phyloP scores from a whole-genome alignment of 179 eudicot species.

The Silene coronaria region DNA sequence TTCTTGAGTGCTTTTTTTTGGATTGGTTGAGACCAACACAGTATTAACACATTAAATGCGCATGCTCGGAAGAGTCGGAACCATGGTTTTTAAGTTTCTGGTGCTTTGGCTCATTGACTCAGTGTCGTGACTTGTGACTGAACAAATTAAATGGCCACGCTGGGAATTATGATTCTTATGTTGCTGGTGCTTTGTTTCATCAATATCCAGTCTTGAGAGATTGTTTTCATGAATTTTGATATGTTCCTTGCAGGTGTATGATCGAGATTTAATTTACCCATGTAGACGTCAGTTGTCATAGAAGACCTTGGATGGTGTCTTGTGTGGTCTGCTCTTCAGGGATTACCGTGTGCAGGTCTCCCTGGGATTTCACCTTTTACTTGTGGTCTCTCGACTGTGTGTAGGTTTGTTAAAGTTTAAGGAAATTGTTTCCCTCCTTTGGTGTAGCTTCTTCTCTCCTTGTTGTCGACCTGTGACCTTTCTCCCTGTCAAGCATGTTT shows the following conservation, averaged over 20 bases:
- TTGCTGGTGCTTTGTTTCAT: not conserved
- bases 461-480: not conserved
- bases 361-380: constrained; percentile 8
- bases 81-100: not conserved
- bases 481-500: not conserved
- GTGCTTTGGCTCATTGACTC: not conserved
- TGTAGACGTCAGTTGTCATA: constrained; percentile 9
- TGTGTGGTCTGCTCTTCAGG: constrained; percentile 5
- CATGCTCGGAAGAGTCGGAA: not conserved
- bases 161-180: not conserved
- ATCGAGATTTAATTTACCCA: constrained; percentile 9
- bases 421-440: constrained; percentile 8
- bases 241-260: constrained; percentile 13
- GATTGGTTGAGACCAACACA: not conserved
- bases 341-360: constrained; percentile 12
- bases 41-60: not conserved
- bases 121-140: not conserved
- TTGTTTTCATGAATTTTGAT: not conserved
- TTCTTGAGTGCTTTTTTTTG: no score
- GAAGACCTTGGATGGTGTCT: constrained; percentile 3
- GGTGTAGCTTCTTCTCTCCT: constrained; percentile 1
- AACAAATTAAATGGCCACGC: not conserved
- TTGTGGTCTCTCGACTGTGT: constrained; percentile 8
- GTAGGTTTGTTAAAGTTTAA: constrained; percentile 12
- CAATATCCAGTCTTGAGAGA: not conserved